These are phyloP conservation scores for Rosa multiflora DNA, from an alignment of 306 rosid genomes.

Conservation along the genomic window DNA sequence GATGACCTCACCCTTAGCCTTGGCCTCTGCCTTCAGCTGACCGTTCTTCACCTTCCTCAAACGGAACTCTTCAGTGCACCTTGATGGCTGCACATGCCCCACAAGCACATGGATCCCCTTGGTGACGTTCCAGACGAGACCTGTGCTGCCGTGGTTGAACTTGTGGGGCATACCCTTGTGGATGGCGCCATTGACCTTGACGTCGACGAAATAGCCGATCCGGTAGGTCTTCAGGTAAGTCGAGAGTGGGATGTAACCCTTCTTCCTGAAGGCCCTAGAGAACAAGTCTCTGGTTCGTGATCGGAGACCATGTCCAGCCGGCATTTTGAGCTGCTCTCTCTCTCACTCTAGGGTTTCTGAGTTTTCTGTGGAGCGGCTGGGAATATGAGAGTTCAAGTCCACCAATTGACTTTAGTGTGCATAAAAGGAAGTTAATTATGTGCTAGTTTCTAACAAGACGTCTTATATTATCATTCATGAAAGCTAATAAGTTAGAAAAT, in stretches of 20 bases:
- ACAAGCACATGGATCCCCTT: conserved; percentile 90
- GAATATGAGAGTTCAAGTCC: background rate
- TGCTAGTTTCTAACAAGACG: background rate
- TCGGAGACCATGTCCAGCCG: conserved; percentile 91
- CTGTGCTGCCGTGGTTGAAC: conserved; percentile 97
- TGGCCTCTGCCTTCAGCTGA: too few species aligned
- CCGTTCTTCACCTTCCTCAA: too few species aligned
- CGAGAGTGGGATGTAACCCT: conserved; percentile 84
- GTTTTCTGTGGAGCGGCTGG: background rate
- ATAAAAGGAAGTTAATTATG: too few species aligned
- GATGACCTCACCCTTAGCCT: too few species aligned
- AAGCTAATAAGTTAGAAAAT: background rate
- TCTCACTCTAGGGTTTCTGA: background rate
- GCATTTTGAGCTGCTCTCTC: conserved; percentile 45
- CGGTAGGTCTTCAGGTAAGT: conserved; percentile 73
- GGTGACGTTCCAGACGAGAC: conserved; percentile 93
- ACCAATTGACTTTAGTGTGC: too few species aligned
- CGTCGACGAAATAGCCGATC: conserved; percentile 80
- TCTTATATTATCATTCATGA: background rate
- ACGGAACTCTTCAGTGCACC: too few species aligned
- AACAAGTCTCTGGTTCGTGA: conserved; percentile 82
- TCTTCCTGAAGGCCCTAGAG: conserved; percentile 95
- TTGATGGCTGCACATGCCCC: conserved; percentile 87
- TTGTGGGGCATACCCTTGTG: conserved; percentile 99
- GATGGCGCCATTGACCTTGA: conserved; percentile 88